Percentiles rank a stretch among this genome's conserved stretches.
Evolutionary conservation across 352 stramenopile species (phyloP).

Genomic region (Paralagenidium karlingii): DNA sequence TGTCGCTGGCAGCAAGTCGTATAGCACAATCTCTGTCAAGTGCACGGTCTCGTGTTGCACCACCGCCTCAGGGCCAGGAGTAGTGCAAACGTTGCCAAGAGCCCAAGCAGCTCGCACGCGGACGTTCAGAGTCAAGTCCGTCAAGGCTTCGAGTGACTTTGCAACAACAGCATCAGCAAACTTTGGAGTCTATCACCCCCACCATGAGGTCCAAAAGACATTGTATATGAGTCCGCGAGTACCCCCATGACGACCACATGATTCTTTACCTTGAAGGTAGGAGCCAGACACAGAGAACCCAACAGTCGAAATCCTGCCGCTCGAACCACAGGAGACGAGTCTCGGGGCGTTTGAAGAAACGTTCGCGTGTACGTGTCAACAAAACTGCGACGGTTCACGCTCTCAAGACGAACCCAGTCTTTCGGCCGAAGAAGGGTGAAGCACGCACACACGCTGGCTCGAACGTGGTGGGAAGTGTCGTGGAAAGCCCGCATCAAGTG

Average conservation of each 20-base stretch:
- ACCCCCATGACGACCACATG: too few relatives aligned
- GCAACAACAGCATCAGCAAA: constrained; percentile 51
- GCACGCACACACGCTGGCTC: constrained; percentile 75
- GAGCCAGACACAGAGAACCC: constrained; percentile 53
- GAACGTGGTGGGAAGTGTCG: constrained; percentile 77
- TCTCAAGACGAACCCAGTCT: constrained; percentile 50
- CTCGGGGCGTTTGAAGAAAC: constrained; percentile 64
- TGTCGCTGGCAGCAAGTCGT: constrained; percentile 45
- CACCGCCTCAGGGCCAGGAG: constrained; percentile 38
- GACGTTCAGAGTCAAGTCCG: constrained; percentile 74
- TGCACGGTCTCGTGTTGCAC: neutral
- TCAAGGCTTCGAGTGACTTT: constrained; percentile 45
- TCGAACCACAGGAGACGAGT: constrained; percentile 70
- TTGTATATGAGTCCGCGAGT: too few relatives aligned
- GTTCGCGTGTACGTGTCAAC: constrained; percentile 56
- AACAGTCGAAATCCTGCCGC: constrained; percentile 68
- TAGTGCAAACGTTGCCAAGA: constrained; percentile 79
- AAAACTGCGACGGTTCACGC: constrained; percentile 7
- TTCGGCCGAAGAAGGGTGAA: constrained; percentile 63
- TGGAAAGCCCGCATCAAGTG: constrained; percentile 74
- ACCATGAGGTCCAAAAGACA: too few relatives aligned
- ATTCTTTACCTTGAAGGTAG: constrained; percentile 59
- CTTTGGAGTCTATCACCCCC: too few relatives aligned
- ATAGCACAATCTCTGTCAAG: constrained; percentile 22
- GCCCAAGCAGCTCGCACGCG: constrained; percentile 73